A percentile compares a stretch with the other conserved stretches of the same genome.
phyloP scores from a whole-genome alignment of 139 green algal species.

The Klebsormidium nitens region DNA sequence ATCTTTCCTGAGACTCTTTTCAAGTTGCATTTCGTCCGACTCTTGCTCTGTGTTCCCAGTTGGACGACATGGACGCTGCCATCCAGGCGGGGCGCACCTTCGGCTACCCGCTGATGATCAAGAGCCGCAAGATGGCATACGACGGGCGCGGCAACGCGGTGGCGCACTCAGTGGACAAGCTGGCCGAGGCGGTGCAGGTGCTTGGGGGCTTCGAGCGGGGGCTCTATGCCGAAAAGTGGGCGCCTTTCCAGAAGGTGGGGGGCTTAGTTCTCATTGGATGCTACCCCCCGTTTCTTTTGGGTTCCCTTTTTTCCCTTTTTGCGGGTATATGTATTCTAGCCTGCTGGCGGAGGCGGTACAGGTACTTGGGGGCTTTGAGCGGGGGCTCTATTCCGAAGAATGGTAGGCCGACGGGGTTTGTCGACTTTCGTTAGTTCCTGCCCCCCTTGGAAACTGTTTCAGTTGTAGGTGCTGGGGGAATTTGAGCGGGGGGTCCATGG shows the following conservation, averaged over 20 bases:
- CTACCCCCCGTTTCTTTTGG: too few relatives aligned
- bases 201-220: slow-evolving; percentile 50
- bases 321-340: slow-evolving; percentile 15
- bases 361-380: slow-evolving; percentile 40
- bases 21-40: too few relatives aligned
- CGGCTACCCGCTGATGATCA: slow-evolving; percentile 95
- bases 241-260: slow-evolving; percentile 63
- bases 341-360: slow-evolving; percentile 57
- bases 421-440: too few relatives aligned
- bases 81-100: slow-evolving; percentile 50
- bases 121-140: slow-evolving; percentile 79
- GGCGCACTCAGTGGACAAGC: slow-evolving; percentile 49
- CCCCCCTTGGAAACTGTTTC: too few relatives aligned
- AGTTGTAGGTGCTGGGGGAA: slow-evolving; percentile 51
- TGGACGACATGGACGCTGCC: slow-evolving; percentile 11
- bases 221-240: slow-evolving; percentile 92
- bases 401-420: slow-evolving; percentile 68
- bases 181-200: slow-evolving; percentile 56
- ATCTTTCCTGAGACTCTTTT: too few relatives aligned
- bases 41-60: too few relatives aligned
- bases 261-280: slow-evolving; percentile 6
- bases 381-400: slow-evolving; percentile 88
- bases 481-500: slow-evolving; percentile 53
- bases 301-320: too few relatives aligned
- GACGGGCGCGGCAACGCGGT: slow-evolving; percentile 90